Evolutionary conservation across 495 filamentous ascomycete species (phyloP).

Genomic region (Tuber brumale): DNA sequence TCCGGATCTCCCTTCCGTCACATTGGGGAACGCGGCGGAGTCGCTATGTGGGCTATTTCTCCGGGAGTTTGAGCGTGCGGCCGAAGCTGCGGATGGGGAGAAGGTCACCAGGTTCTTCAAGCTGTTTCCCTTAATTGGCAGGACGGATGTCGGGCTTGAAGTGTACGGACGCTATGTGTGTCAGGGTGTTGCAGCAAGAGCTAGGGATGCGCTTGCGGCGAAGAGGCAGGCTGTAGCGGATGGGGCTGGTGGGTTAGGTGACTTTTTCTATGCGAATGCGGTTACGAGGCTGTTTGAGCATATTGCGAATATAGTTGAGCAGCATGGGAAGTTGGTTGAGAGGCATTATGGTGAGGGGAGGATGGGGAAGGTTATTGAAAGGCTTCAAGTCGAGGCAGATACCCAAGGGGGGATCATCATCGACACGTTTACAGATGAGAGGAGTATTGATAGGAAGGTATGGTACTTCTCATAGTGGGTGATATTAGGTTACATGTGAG

Average conservation of each 20-base stretch:
- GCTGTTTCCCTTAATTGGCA: constrained; percentile 88
- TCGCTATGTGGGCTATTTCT: constrained; percentile 82
- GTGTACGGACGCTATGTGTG: constrained; percentile 95
- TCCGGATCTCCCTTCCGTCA: constrained; percentile 80
- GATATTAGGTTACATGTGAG: neutral
- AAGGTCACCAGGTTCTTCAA: constrained; percentile 96
- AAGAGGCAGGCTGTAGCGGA: constrained; percentile 36
- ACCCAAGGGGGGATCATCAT: constrained; percentile 95
- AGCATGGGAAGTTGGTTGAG: constrained; percentile 81
- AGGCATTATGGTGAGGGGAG: constrained; percentile 83
- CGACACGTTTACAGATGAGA: constrained; percentile 91
- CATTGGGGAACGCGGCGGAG: constrained; percentile 78
- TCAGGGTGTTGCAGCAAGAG: constrained; percentile 76
- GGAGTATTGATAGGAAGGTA: constrained; percentile 64
- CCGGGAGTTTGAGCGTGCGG: constrained; percentile 90
- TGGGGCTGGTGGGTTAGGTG: constrained; percentile 52
- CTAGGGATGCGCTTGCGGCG: constrained; percentile 69
- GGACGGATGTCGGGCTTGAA: constrained; percentile 81
- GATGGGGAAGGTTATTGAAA: constrained; percentile 94
- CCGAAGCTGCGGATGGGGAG: constrained; percentile 71
- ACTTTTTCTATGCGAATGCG: constrained; percentile 86
- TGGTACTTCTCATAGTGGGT: neutral
- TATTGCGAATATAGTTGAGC: constrained; percentile 90
- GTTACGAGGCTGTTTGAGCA: constrained; percentile 93
- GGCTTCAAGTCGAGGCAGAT: constrained; percentile 87